phyloP scores from a whole-genome alignment of 2,329 filamentous ascomycete genomes.

The Amauroascus niger region DNA sequence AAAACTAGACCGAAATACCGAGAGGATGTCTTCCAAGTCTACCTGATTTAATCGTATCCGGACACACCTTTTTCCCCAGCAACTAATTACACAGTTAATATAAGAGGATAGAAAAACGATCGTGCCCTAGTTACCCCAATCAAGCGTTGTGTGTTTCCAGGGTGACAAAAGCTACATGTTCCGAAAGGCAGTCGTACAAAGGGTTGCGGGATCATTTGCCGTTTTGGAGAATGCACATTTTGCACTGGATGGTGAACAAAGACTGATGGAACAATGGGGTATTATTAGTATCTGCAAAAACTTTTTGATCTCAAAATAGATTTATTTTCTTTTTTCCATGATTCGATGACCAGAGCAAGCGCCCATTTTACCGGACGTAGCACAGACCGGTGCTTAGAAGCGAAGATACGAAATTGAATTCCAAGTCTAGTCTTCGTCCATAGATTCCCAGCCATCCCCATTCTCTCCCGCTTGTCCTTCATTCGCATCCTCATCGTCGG shows the following conservation, averaged over 20 bases:
- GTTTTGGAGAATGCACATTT: background rate
- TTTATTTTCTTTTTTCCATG: background rate
- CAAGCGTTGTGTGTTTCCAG: too few species aligned
- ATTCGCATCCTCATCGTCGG: slow-evolving; percentile 44
- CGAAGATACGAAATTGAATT: background rate
- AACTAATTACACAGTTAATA: too few species aligned
- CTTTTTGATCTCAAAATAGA: background rate
- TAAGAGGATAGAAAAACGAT: too few species aligned
- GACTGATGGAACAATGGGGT: background rate
- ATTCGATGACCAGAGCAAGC: background rate
- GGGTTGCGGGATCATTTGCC: background rate
- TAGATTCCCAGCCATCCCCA: slow-evolving; percentile 45
- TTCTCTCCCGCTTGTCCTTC: slow-evolving; percentile 39
- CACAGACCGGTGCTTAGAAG: background rate
- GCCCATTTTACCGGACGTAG: background rate
- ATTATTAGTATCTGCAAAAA: slow-evolving; percentile 2
- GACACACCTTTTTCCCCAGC: too few species aligned
- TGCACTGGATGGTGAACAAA: background rate
- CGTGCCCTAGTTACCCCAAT: too few species aligned
- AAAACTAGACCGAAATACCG: too few species aligned
- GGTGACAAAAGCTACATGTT: too few species aligned
- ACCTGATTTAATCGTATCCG: too few species aligned
- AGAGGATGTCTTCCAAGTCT: too few species aligned
- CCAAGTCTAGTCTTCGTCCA: slow-evolving; percentile 41
- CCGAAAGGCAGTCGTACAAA: too few species aligned